Base-by-base conservation (phyloP, 2,329 filamentous ascomycete species). In the Trichoderma semiorbis region DNA sequence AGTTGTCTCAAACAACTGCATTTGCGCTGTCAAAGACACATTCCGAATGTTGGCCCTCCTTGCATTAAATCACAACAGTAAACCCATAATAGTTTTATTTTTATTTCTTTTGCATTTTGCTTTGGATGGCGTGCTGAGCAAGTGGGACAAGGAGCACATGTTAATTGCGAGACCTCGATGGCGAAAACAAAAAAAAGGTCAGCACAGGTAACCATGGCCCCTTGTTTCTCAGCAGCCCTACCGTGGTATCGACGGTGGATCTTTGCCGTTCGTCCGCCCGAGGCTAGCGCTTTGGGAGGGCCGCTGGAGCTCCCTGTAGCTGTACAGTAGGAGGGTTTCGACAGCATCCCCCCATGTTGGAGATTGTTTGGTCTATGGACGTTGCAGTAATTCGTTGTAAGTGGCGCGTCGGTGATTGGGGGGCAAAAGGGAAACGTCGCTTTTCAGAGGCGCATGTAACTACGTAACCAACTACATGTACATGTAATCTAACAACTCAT, bases 21-120 rank as follows among this genome's bases (percentile, higher is more conserved):
- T 28, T 68, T 68, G 55, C 53, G 65, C 39, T 21, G 36, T 62
- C n/a, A 69, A 28, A 69, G 55, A 69, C 66, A 61, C 18, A 62
- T 24, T 69, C 55, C 18, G 36, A 57, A 43, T 3, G 1, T 16
- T 39, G 28, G 39, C 7, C 24, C 14, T 55, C 34, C 34, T 63
- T 30, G 21, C 60, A 10, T 62, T 1, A 3, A 24, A 24, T 28
- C 60, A 62, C 4, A 47, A n/a, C 30, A 61, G 8, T 18, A 30
- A 32, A 21, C 12, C 55, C 26, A 1, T 57, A 10, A n/a, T 57
- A n/a, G 4, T 32, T 10, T 28, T 39, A 5, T 39, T 26, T n/a
- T 64, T 24, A 6, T 30, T 24, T 47, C 26, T 32, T 26, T 58
- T 12, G 39, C 39, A 21, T 5, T n/a, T 39, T 43, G 39, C 39